Conservation (phyloP, 2,329 filamentous ascomycete genomes). For the Hymenoscyphus occultus region DNA sequence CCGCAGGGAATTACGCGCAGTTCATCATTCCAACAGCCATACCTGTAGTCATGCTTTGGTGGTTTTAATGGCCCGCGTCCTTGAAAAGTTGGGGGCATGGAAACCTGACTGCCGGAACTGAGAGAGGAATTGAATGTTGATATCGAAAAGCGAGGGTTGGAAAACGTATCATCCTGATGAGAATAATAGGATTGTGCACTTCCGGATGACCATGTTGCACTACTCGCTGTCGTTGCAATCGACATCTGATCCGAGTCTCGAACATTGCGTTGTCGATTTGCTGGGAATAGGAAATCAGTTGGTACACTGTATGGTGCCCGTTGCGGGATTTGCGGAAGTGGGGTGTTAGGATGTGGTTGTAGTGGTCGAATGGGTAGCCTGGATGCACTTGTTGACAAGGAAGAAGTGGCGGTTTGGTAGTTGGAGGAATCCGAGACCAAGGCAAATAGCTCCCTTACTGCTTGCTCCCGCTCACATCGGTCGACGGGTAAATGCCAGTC, state of each 20-base stretch:
- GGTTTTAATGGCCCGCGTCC: constrained; percentile 11
- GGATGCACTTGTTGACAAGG: constrained; percentile 8
- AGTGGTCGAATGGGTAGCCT: constrained; percentile 18
- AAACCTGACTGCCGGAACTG: constrained; percentile 16
- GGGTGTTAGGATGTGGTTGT: constrained; percentile 15
- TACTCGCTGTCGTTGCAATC: constrained; percentile 14
- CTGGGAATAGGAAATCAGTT: constrained; percentile 11
- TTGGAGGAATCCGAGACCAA: constrained; percentile 20
- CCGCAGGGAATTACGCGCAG: constrained; percentile 27
- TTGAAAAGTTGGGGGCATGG: constrained; percentile 3
- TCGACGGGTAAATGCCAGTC: constrained; percentile 29
- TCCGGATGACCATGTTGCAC: constrained; percentile 21
- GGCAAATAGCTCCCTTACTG: constrained; percentile 24
- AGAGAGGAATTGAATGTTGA: constrained; percentile 25
- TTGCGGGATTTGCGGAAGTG: constrained; percentile 5
- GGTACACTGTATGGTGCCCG: constrained; percentile 8
- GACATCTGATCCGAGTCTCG: constrained; percentile 21
- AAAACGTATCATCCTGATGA: constrained; percentile 23
- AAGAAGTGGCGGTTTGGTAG: constrained; percentile 7
- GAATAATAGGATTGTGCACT: constrained; percentile 18
- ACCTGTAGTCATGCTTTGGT: constrained; percentile 23
- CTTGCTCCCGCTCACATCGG: constrained; percentile 24
- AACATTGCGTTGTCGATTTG: constrained; percentile 9
- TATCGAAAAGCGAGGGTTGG: constrained; percentile 21
- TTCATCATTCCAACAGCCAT: constrained; percentile 24